Evolutionary conservation across 73 alveolate species (phyloP).

Genomic region (Paramecium tetraurelia): DNA sequence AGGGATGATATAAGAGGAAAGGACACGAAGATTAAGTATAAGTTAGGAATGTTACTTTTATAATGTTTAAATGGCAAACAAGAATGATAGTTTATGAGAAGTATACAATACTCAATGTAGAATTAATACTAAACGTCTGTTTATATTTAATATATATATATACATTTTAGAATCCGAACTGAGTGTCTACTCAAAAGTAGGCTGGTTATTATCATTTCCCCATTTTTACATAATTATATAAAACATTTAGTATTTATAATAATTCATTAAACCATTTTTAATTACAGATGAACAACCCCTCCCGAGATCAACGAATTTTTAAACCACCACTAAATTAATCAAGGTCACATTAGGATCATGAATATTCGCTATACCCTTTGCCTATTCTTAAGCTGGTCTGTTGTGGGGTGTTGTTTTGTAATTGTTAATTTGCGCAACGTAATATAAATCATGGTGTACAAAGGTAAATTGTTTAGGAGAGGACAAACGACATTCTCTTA

Average conservation of each 20-base stretch:
- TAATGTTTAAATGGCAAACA: background rate
- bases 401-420: background rate
- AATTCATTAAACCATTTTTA: background rate
- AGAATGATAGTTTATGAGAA: background rate
- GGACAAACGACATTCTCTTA: background rate
- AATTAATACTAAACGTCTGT: background rate
- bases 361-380: slow-evolving; percentile 28
- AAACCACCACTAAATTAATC: background rate
- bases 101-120: background rate
- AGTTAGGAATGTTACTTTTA: background rate
- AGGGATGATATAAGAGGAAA: background rate
- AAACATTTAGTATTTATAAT: background rate
- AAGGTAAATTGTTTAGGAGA: slow-evolving; percentile 24
- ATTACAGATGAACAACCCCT: background rate
- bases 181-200: background rate
- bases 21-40: slow-evolving; percentile 2
- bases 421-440: background rate
- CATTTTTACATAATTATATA: background rate
- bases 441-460: slow-evolving; percentile 43
- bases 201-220: background rate
- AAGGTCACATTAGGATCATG: slow-evolving; percentile 24
- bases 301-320: background rate
- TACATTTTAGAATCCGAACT: background rate
- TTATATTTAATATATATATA: background rate
- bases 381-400: background rate